A percentile compares a stretch with the other conserved stretches of the same genome.
Evolutionary conservation across 164 flowering plant species (phyloP).

Genomic region (Protea cynaroides): DNA sequence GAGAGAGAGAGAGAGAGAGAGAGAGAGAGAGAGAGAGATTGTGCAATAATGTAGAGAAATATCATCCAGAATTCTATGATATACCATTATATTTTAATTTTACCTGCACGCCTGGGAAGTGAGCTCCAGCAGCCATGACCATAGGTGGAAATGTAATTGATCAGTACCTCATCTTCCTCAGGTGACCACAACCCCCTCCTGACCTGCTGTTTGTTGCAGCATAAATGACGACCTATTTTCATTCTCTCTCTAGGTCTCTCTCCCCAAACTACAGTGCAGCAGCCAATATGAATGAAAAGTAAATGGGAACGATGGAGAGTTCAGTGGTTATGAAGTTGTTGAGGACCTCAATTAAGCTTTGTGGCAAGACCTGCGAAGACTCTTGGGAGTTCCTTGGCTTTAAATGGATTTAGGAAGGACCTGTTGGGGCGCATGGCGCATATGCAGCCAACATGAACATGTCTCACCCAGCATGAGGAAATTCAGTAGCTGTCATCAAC

Average conservation of each 20-base stretch:
- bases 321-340: not conserved
- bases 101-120: conserved; percentile 78
- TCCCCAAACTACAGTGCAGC: conserved; percentile 9
- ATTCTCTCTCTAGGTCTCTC: conserved; percentile 18
- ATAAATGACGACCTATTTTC: conserved; percentile 74
- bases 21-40: no score
- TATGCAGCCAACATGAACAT: no score
- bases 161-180: conserved; percentile 85
- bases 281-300: no score
- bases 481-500: no score
- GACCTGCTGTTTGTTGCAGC: conserved; percentile 86
- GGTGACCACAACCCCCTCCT: conserved; percentile 92
- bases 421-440: no score
- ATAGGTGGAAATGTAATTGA: conserved; percentile 64
- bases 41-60: no score
- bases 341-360: not conserved
- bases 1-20: no score
- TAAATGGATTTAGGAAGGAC: no score
- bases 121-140: conserved; percentile 96
- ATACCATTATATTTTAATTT: not conserved
- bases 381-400: not conserved
- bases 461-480: no score
- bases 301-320: not conserved
- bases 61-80: no score
- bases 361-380: not conserved